A percentile compares a stretch with the other conserved stretches of the same genome.
Conservation (phyloP, 2,329 filamentous ascomycete species). For the Fusarium fujikuroi region DNA sequence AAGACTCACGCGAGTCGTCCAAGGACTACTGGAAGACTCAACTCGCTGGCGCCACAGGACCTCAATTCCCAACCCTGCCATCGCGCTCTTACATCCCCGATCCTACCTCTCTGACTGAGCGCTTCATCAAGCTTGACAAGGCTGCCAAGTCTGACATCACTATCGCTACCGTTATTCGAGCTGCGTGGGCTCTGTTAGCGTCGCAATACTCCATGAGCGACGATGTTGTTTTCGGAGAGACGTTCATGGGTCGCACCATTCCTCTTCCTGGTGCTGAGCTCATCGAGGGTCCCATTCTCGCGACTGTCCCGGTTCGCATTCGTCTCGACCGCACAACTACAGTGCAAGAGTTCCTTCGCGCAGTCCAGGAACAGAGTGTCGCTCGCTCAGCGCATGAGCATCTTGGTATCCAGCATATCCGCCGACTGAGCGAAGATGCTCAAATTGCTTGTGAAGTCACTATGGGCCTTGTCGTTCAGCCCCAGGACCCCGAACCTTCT, state of each 20-base stretch:
- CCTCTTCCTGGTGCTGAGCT: slow-evolving; percentile 44
- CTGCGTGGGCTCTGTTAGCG: slow-evolving; percentile 45
- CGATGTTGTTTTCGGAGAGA: slow-evolving; percentile 46
- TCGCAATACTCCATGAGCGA: slow-evolving; percentile 45
- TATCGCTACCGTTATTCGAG: slow-evolving; percentile 41
- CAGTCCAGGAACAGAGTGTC: slow-evolving; percentile 44
- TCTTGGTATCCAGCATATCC: slow-evolving; percentile 50
- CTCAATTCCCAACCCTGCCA: slow-evolving; percentile 40
- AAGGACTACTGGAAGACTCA: slow-evolving; percentile 41
- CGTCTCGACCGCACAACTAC: slow-evolving; percentile 39
- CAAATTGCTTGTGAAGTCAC: slow-evolving; percentile 66
- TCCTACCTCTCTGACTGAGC: slow-evolving; percentile 31
- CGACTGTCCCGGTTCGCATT: slow-evolving; percentile 40
- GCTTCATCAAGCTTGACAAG: slow-evolving; percentile 36
- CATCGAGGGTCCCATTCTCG: slow-evolving; percentile 47
- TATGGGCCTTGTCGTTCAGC: slow-evolving; percentile 61
- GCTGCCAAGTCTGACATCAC: slow-evolving; percentile 35
- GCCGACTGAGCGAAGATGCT: slow-evolving; percentile 58
- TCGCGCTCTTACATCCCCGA: slow-evolving; percentile 42
- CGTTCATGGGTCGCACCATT: slow-evolving; percentile 45
- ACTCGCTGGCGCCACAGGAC: slow-evolving; percentile 39
- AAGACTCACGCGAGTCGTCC: slow-evolving; percentile 34
- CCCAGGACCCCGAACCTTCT: slow-evolving; percentile 49
- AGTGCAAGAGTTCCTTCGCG: slow-evolving; percentile 39
- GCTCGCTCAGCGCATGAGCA: slow-evolving; percentile 46